Base-by-base conservation (phyloP, 371 early-diverging fungal genomes). In the Mucor racemosus region DNA sequence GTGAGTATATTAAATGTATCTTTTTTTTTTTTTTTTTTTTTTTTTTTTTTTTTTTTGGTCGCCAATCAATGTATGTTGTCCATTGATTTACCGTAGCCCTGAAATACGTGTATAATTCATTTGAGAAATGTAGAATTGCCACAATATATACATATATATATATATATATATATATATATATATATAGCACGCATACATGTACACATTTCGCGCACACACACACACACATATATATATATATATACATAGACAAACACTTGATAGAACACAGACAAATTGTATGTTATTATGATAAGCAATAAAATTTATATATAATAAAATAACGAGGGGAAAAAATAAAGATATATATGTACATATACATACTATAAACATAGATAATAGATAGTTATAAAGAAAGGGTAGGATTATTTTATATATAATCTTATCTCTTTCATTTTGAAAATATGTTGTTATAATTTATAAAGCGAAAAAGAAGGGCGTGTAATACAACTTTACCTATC, bases 1-100 rank as follows among this genome's bases (percentile, higher is more conserved):
- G 53, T 53, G 31, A 53, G 53, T 53, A 53, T 53, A 53, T 53
- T 31, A 21, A 53, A 53, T 38, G 11, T 31, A 53, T 53, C 13
- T 13, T 13, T 53, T n/a, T n/a, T n/a, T n/a, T n/a, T n/a, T n/a
- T n/a, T n/a, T n/a, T n/a, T n/a, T n/a, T n/a, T n/a, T n/a, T n/a
- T n/a, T n/a, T n/a, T n/a, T n/a, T n/a, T n/a, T n/a, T n/a, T n/a
- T n/a, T n/a, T n/a, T n/a, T n/a, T n/a, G n/a, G n/a, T n/a, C n/a
- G n/a, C n/a, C n/a, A n/a, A n/a, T 46, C 21, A 46, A 9, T 46
- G 9, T 46, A 26, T 53, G 53, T 53, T 53, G 53, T 53, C 53
- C 53, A 13, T 53, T 53, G 53, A 38, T 26, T 14, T 26, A 21
- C 17, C 19, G 17, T 46, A 9, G 7, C 19, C 46, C 46, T 46